phyloP scores from a whole-genome alignment of 2,329 filamentous ascomycete species.

The Aschersonia sp. region DNA sequence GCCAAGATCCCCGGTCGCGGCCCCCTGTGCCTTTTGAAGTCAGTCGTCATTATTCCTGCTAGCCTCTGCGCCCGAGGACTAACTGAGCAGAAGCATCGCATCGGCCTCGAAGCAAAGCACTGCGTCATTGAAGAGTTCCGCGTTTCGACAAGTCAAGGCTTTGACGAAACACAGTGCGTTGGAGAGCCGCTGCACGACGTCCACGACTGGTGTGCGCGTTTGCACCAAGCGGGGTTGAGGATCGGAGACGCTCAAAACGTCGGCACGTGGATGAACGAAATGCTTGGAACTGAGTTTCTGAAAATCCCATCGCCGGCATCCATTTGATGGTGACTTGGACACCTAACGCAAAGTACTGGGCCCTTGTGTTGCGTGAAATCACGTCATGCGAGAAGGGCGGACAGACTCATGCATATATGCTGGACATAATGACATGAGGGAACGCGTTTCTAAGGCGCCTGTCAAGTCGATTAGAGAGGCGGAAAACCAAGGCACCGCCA shows the following conservation, averaged over 20 bases:
- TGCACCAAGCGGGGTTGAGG: slow-evolving; percentile 12
- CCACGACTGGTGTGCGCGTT: slow-evolving; percentile 11
- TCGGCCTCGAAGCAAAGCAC: slow-evolving; percentile 22
- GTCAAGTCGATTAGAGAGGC: too few species aligned
- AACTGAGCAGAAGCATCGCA: slow-evolving; percentile 11
- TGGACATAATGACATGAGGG: too few species aligned
- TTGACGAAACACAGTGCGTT: not conserved
- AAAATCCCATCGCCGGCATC: not conserved
- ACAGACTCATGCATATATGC: too few species aligned
- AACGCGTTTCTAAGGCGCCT: too few species aligned
- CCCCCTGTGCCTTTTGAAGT: slow-evolving; percentile 34
- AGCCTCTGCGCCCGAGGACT: not conserved
- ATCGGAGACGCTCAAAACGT: slow-evolving; percentile 9
- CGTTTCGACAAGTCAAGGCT: slow-evolving; percentile 8
- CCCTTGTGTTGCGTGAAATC: too few species aligned
- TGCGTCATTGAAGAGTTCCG: slow-evolving; percentile 19
- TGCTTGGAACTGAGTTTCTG: slow-evolving; percentile 16
- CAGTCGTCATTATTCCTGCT: slow-evolving; percentile 7
- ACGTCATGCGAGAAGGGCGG: too few species aligned
- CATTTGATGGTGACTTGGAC: too few species aligned
- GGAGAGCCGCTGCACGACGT: slow-evolving; percentile 8
- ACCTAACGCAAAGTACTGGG: too few species aligned
- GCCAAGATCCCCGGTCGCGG: slow-evolving; percentile 42
- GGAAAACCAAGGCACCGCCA: too few species aligned
- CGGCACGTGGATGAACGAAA: slow-evolving; percentile 16